These are phyloP conservation scores for Croton setiger DNA, from an alignment of 441 rosid genomes.

Conservation along the genomic window DNA sequence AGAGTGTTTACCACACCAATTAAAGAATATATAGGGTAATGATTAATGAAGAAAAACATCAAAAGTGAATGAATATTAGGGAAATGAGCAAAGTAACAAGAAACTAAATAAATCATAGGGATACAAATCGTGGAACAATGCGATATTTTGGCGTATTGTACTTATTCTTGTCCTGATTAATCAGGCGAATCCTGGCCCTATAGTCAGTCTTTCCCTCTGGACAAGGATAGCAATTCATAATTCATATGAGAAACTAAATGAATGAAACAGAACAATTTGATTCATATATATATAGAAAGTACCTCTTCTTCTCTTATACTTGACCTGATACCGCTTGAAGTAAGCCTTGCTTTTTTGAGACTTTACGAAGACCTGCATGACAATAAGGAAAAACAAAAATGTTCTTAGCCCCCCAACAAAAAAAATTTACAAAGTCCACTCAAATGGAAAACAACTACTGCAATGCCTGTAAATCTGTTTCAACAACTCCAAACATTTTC, in stretches of 20 bases:
- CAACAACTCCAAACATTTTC: too few relatives aligned
- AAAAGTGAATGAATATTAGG: too few relatives aligned
- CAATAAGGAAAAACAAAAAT: too few relatives aligned
- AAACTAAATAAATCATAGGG: slow-evolving; percentile 20
- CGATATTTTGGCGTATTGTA: slow-evolving; percentile 85
- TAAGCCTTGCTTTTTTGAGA: slow-evolving; percentile 62
- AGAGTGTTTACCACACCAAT: too few relatives aligned
- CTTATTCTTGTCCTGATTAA: slow-evolving; percentile 82
- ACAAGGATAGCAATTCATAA: neutral
- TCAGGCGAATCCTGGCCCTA: slow-evolving; percentile 74
- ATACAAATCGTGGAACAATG: slow-evolving; percentile 75
- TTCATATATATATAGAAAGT: neutral
- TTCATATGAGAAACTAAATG: neutral
- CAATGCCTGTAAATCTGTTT: too few relatives aligned
- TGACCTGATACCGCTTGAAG: slow-evolving; percentile 86
- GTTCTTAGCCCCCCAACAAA: too few relatives aligned
- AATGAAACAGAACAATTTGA: neutral
- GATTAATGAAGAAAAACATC: too few relatives aligned
- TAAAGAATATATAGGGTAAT: too few relatives aligned
- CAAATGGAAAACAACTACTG: too few relatives aligned
- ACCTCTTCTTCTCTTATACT: slow-evolving; percentile 92
- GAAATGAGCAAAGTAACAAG: neutral
- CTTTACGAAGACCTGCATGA: slow-evolving; percentile 64
- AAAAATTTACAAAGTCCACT: too few relatives aligned
- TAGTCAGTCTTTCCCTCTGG: slow-evolving; percentile 80